A percentile compares a stretch with the other conserved stretches of the same genome.
These are phyloP conservation scores for Plasmopara viticola DNA, from an alignment of 352 stramenopile genomes.

Conservation along the genomic window DNA sequence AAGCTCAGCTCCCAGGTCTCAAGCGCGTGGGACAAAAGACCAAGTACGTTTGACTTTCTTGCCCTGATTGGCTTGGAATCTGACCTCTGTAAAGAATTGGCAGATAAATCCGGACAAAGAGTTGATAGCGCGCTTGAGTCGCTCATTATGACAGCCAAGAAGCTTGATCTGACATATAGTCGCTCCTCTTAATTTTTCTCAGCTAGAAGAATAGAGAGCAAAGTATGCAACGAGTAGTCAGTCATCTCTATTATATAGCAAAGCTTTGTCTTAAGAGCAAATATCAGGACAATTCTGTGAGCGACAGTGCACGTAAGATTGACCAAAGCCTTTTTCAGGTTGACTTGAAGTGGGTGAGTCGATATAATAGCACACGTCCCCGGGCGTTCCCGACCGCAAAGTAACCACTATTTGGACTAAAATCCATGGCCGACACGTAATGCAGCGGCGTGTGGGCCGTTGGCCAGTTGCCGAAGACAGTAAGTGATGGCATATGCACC, in stretches of 20 bases:
- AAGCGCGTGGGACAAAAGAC: constrained; percentile 27
- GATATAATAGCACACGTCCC: constrained; percentile 95
- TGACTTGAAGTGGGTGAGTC: constrained; percentile 91
- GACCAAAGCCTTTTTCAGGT: constrained; percentile 40
- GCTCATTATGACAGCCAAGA: constrained; percentile 58
- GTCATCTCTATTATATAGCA: constrained; percentile 37
- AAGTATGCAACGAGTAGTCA: constrained; percentile 22
- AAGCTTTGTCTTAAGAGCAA: constrained; percentile 22
- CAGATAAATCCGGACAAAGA: constrained; percentile 27
- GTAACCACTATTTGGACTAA: constrained; percentile 91
- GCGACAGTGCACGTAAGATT: constrained; percentile 1
- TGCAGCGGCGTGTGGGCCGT: constrained; percentile 94
- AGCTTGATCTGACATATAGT: constrained; percentile 48
- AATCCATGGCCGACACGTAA: constrained; percentile 95
- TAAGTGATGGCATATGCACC: constrained; percentile 91
- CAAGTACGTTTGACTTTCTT: constrained; percentile 7
- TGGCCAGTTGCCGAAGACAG: constrained; percentile 98
- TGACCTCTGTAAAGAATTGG: background rate
- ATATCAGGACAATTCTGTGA: background rate
- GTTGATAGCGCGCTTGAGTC: constrained; percentile 50
- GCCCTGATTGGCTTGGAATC: background rate
- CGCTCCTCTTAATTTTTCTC: constrained; percentile 4
- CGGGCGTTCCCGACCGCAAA: constrained; percentile 96
- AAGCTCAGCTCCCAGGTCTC: constrained; percentile 52
- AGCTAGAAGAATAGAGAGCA: constrained; percentile 6